A percentile compares a stretch with the other conserved stretches of the same genome.
Conservation (phyloP, 2,329 filamentous ascomycete species). For the Xylariaceae sp. region DNA sequence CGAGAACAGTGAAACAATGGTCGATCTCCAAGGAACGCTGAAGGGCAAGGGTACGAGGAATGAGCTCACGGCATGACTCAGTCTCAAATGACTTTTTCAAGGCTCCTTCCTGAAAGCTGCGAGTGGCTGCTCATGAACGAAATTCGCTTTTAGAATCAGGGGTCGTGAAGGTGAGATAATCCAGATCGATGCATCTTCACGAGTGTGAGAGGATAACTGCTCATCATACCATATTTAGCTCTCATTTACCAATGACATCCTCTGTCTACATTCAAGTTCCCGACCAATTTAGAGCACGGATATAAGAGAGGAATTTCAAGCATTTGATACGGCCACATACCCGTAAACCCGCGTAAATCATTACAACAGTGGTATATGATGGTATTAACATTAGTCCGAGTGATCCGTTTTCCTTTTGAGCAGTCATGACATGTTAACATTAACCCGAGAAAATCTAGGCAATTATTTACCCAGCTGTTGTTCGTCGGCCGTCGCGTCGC, state of each 20-base stretch:
- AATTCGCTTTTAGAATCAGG: background rate
- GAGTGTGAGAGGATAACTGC: background rate
- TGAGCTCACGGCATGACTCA: background rate
- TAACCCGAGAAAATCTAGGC: background rate
- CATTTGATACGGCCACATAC: background rate
- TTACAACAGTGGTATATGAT: background rate
- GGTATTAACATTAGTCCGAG: background rate
- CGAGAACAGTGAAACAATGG: background rate
- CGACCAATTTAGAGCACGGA: background rate
- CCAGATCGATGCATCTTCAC: background rate
- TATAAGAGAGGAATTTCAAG: background rate
- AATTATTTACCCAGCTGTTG: background rate
- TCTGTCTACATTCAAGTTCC: background rate
- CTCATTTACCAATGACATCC: background rate
- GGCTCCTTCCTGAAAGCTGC: background rate
- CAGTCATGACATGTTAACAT: conserved; percentile 7
- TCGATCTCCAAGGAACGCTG: conserved; percentile 8
- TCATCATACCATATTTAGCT: background rate
- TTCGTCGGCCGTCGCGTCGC: background rate
- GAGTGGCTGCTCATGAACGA: no score
- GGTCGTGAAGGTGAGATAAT: background rate
- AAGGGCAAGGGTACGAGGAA: conserved; percentile 11
- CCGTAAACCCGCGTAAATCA: background rate
- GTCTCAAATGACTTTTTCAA: background rate
- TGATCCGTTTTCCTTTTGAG: background rate